Evolutionary conservation across 495 filamentous ascomycete species (phyloP).

Genomic region (Trichoderma parareesei): DNA sequence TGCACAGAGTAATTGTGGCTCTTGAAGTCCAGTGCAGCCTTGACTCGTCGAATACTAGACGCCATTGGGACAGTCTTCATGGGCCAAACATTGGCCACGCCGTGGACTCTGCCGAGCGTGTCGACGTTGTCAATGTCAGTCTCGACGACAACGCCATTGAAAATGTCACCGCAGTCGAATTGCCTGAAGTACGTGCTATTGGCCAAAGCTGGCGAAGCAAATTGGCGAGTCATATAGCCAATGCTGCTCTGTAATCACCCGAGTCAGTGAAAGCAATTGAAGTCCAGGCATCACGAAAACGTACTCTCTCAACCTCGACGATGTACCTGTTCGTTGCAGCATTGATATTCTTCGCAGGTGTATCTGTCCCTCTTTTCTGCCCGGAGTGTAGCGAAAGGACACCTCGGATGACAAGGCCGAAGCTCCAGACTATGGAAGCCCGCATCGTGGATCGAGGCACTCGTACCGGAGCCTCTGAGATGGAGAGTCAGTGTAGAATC

Average conservation of each 20-base stretch:
- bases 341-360: constrained; percentile 21
- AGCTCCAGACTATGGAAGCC: background rate
- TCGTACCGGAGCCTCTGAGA: background rate
- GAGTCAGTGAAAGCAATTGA: background rate
- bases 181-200: constrained; percentile 19
- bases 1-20: constrained; percentile 24
- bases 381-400: background rate
- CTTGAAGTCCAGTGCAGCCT: constrained; percentile 17
- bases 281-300: background rate
- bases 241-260: background rate
- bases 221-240: background rate
- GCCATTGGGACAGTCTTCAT: constrained; percentile 18
- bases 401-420: background rate
- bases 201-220: background rate
- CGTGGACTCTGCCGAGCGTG: constrained; percentile 17
- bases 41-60: constrained; percentile 11
- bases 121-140: constrained; percentile 20
- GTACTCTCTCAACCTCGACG: constrained; percentile 9
- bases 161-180: constrained; percentile 25
- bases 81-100: constrained; percentile 22
- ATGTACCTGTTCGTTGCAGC: constrained; percentile 11
- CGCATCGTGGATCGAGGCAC: background rate
- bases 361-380: background rate
- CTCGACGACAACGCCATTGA: constrained; percentile 24
- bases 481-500: background rate